These are phyloP conservation scores for Bondarzewia mesenterica DNA, from an alignment of 1,284 basidiomycete genomes.

Conservation along the genomic window DNA sequence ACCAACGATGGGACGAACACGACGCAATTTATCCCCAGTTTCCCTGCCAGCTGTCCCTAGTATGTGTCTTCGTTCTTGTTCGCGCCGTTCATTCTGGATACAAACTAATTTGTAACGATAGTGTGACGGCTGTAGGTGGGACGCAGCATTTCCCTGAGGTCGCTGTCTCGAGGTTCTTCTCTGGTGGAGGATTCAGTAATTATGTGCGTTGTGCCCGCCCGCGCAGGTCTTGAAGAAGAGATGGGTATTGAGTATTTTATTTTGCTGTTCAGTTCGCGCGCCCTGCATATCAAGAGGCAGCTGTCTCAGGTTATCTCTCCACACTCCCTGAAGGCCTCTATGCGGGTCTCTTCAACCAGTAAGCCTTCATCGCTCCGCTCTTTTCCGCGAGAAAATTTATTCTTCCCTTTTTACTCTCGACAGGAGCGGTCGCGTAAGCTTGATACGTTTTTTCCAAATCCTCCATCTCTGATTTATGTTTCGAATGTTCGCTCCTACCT, in stretches of 20 bases:
- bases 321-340: slow-evolving; percentile 40
- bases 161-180: slow-evolving; percentile 36
- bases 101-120: slow-evolving; percentile 7
- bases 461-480: neutral
- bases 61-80: no score
- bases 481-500: no score
- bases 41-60: slow-evolving; percentile 50
- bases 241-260: neutral
- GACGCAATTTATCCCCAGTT: slow-evolving; percentile 49
- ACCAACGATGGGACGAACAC: slow-evolving; percentile 51
- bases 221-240: neutral
- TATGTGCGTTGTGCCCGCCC: slow-evolving; percentile 24
- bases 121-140: slow-evolving; percentile 58
- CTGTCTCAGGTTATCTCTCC: slow-evolving; percentile 33
- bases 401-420: neutral
- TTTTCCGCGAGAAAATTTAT: no score
- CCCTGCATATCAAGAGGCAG: slow-evolving; percentile 45
- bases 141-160: slow-evolving; percentile 49
- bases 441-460: no score
- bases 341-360: slow-evolving; percentile 44
- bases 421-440: slow-evolving; percentile 1
- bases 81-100: neutral
- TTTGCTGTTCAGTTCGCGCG: slow-evolving; percentile 36
- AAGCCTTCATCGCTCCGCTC: slow-evolving; percentile 12
- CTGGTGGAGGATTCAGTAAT: slow-evolving; percentile 65